Percentiles rank a stretch among this genome's conserved stretches.
These are phyloP conservation scores for Penicillium macrosclerotiorum DNA, from an alignment of 495 filamentous ascomycete genomes.

Conservation along the genomic window DNA sequence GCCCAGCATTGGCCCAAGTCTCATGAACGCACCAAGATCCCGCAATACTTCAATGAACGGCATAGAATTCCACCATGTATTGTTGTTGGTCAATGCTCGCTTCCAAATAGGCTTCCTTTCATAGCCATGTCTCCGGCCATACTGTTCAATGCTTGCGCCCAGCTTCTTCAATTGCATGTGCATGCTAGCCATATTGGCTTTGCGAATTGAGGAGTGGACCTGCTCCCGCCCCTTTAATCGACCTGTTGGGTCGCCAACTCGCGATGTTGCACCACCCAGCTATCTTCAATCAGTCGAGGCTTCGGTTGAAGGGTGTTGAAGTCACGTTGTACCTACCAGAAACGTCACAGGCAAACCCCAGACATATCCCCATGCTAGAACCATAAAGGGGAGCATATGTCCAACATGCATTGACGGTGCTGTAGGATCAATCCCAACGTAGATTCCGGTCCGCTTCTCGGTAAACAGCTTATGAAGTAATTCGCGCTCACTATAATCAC, in stretches of 20 bases:
- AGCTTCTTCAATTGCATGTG: slow-evolving; percentile 77
- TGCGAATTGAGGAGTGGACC: slow-evolving; percentile 52
- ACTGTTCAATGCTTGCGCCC: slow-evolving; percentile 65
- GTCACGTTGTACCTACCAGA: slow-evolving; percentile 46
- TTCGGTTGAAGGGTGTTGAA: background rate
- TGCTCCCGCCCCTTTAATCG: slow-evolving; percentile 64
- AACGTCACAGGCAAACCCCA: slow-evolving; percentile 73
- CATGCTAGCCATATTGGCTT: slow-evolving; percentile 71
- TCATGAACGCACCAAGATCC: slow-evolving; percentile 65
- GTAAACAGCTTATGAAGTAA: slow-evolving; percentile 70
- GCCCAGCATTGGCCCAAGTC: slow-evolving; percentile 82
- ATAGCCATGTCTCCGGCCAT: slow-evolving; percentile 62
- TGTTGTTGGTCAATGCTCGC: slow-evolving; percentile 72
- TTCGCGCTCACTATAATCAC: slow-evolving; percentile 51
- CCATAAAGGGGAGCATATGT: slow-evolving; percentile 92
- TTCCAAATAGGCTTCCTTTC: slow-evolving; percentile 58
- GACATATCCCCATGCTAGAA: slow-evolving; percentile 88
- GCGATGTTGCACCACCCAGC: slow-evolving; percentile 82
- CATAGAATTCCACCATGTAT: slow-evolving; percentile 69
- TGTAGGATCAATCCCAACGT: slow-evolving; percentile 91
- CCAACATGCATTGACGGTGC: slow-evolving; percentile 88
- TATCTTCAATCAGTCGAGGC: slow-evolving; percentile 26
- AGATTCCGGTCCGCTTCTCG: slow-evolving; percentile 68
- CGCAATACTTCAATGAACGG: slow-evolving; percentile 70
- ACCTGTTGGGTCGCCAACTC: slow-evolving; percentile 85